Evolutionary conservation across 495 filamentous ascomycete species (phyloP).

Genomic region (Tetracladium setigerum): DNA sequence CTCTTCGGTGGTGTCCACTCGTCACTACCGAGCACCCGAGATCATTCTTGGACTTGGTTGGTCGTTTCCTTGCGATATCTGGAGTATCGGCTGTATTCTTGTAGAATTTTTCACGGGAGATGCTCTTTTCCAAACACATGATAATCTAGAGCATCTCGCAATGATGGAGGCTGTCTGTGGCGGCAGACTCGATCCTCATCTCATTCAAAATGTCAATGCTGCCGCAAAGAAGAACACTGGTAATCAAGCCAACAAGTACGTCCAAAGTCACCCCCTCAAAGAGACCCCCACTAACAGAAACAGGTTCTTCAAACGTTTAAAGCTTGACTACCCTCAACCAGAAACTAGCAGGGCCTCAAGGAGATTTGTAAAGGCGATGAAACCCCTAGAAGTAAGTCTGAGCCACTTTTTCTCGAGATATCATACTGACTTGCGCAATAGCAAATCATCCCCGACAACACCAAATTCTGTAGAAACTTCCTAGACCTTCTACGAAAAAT

Average conservation of each 20-base stretch:
- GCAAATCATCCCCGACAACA: conserved; percentile 83
- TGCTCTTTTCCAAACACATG: conserved; percentile 95
- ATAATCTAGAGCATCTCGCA: conserved; percentile 96
- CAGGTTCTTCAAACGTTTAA: conserved; percentile 79
- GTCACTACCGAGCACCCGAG: conserved; percentile 93
- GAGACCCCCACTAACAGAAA: conserved; percentile 19
- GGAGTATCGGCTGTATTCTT: conserved; percentile 97
- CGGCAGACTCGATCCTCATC: conserved; percentile 59
- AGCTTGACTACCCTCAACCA: conserved; percentile 78
- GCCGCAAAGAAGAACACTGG: conserved; percentile 52
- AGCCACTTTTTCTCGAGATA: neutral
- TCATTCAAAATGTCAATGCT: conserved; percentile 69
- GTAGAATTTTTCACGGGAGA: conserved; percentile 99
- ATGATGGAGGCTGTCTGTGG: conserved; percentile 97
- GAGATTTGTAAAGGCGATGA: conserved; percentile 96
- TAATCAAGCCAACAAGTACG: conserved; percentile 79
- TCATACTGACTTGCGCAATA: conserved; percentile 31
- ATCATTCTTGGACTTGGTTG: conserved; percentile 96
- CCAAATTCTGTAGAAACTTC: conserved; percentile 73
- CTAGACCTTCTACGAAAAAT: conserved; percentile 83
- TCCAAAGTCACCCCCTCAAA: conserved; percentile 9
- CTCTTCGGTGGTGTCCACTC: conserved; percentile 90
- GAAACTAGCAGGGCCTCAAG: conserved; percentile 85
- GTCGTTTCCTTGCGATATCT: conserved; percentile 97
- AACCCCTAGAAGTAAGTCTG: conserved; percentile 65